Percentiles rank a stretch among this genome's conserved stretches.
Conservation (phyloP, 257 asterid genomes). For the Solanum sparsipilum region DNA sequence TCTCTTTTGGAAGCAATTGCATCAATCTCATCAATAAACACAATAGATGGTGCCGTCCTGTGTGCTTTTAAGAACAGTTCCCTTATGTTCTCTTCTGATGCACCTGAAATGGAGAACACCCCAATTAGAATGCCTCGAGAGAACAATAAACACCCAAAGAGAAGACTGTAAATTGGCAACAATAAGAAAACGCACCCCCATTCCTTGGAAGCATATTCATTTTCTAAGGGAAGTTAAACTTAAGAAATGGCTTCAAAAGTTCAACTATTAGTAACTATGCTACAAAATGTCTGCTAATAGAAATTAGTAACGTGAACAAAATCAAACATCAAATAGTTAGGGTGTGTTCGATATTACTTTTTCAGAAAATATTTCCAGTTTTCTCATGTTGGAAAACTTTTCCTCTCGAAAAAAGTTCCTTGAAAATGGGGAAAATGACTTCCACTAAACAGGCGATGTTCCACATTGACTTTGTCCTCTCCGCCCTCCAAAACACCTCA, state of each 20-base stretch:
- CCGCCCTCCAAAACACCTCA: no score
- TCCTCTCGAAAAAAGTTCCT: no score
- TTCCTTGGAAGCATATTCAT: not conserved
- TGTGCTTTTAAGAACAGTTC: constrained; percentile 70
- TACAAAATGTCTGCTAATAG: not conserved
- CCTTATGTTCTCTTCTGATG: constrained; percentile 76
- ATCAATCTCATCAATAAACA: constrained; percentile 92
- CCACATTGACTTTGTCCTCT: no score
- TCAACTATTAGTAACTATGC: not conserved
- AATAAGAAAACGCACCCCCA: not conserved
- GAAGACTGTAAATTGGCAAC: not conserved
- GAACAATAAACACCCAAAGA: no score
- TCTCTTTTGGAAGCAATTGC: constrained; percentile 90
- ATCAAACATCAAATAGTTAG: not conserved
- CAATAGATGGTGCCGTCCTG: constrained; percentile 84
- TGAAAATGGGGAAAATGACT: no score
- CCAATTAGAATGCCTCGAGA: not conserved
- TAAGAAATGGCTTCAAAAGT: no score
- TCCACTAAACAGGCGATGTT: no score
- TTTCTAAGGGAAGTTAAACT: not conserved
- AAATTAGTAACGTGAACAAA: not conserved
- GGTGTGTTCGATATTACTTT: no score
- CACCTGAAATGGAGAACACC: constrained; percentile 34
- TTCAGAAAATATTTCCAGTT: no score
- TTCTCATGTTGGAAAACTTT: no score